Conservation (phyloP, 805 yeast species). For the Saccharomyces paradoxus region DNA sequence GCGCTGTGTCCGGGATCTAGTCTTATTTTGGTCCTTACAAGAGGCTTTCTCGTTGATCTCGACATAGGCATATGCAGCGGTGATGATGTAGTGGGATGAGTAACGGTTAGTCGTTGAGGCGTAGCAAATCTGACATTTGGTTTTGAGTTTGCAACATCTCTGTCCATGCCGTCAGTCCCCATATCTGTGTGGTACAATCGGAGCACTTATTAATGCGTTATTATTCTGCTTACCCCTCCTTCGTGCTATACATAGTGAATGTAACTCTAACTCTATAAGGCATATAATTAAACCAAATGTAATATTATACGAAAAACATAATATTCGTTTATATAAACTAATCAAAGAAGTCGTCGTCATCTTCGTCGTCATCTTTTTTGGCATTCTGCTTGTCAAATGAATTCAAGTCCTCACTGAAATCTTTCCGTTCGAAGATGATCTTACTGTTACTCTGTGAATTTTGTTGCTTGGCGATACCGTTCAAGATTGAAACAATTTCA, state of each 20-base stretch:
- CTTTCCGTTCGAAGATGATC: slow-evolving; percentile 54
- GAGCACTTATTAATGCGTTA: neutral
- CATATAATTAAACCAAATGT: neutral
- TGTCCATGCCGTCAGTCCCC: neutral
- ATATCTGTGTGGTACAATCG: neutral
- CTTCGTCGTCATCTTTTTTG: slow-evolving; percentile 34
- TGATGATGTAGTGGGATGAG: neutral
- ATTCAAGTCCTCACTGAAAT: slow-evolving; percentile 33
- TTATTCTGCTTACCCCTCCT: neutral
- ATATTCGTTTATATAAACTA: slow-evolving; percentile 11
- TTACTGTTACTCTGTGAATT: slow-evolving; percentile 54
- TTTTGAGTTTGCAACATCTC: neutral
- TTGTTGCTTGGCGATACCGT: slow-evolving; percentile 71
- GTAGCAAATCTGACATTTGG: neutral
- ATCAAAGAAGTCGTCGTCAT: slow-evolving; percentile 41
- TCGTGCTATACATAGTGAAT: neutral
- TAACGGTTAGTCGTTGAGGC: neutral
- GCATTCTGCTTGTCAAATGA: slow-evolving; percentile 29
- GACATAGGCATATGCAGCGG: neutral
- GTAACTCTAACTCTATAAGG: neutral
- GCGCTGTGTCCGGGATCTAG: slow-evolving; percentile 31
- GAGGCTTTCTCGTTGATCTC: neutral
- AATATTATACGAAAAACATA: neutral
- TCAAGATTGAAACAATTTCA: slow-evolving; percentile 75
- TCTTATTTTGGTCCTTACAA: slow-evolving; percentile 25